Base-by-base conservation (phyloP, 192 early-diverging fungal genomes). In the Coemansia sp. region DNA sequence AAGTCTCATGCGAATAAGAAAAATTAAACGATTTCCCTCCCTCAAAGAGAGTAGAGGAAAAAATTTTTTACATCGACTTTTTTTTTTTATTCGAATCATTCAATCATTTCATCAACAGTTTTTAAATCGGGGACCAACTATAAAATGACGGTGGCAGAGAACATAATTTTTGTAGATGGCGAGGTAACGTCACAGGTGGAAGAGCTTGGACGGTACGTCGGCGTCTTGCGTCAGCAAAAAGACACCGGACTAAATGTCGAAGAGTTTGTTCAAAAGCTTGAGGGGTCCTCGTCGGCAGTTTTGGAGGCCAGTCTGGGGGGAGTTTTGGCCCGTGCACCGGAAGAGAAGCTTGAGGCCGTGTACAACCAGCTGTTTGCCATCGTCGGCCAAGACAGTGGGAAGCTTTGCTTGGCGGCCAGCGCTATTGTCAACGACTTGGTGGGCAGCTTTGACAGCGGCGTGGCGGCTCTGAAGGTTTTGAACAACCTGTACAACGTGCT, bases 401-500 rank as follows among this genome's bases (percentile, higher is more conserved):
- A 18, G 35, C 57, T 9, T n/a, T 33, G 33, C 41, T 45, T 36
- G 56, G 7, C 53, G 22, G 48, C 73, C 9, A 43, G 36, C 12
- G 58, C 34, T 51, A 43, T 74, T 43, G 71, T 70, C 18, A n/a
- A 52, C 18, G 64, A 72, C 48, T 41, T 83, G 17, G 64, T 60
- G 43, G 64, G 14, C 6, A 52, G 65, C 20, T 65, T 55, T 51
- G 51, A 61, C 45, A 74, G 64, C 65, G 76, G 65, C 6, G 68
- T 66, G 1, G 67, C 35, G 3, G 84, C 70, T 11, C 64, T 87
- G 22, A 78, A 76, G 14, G 70, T 74, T 39, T 74, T 87, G 33
- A 78, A 80, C 72, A 96, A 93, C 85, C 85, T 96, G 61, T 98
- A 93, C 87, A 96, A 95, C 82, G 85, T 90, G 63, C 81, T 92